Evolutionary conservation across 2,329 filamentous ascomycete genomes (phyloP).

Genomic region (Cytospora piceae): DNA sequence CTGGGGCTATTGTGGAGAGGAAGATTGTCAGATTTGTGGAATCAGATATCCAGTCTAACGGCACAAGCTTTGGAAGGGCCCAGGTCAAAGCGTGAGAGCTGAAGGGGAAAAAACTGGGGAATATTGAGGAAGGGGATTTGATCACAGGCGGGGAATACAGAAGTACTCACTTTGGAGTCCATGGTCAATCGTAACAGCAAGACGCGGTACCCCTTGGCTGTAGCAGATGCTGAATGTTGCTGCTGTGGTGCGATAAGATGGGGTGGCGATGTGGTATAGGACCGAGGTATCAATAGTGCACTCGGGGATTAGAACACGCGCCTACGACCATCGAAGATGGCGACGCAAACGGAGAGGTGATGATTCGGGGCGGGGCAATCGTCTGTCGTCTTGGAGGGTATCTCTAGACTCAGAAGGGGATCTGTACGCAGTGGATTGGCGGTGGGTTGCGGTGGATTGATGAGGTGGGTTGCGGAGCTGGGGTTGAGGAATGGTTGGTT

Average conservation of each 20-base stretch:
- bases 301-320: constrained; percentile 5
- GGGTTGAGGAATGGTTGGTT: constrained; percentile 23
- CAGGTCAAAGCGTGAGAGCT: neutral
- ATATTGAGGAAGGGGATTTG: neutral
- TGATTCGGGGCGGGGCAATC: neutral
- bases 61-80: constrained; percentile 17
- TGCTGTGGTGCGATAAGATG: constrained; percentile 29
- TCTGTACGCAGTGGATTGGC: constrained; percentile 2
- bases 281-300: neutral
- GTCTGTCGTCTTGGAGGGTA: constrained; percentile 12
- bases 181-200: constrained; percentile 35
- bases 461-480: constrained; percentile 13
- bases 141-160: constrained; percentile 14
- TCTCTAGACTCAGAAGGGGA: constrained; percentile 13
- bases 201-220: neutral
- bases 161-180: constrained; percentile 46
- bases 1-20: constrained; percentile 62
- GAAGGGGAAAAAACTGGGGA: neutral
- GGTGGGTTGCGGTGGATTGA: constrained; percentile 15
- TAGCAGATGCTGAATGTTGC: constrained; percentile 30
- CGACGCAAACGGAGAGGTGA: neutral
- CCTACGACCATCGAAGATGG: constrained; percentile 16
- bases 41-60: neutral
- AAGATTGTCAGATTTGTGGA: constrained; percentile 22
- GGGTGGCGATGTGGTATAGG: constrained; percentile 15